These are phyloP conservation scores for Debaryomyces sp. DNA, from an alignment of 1,139 yeast species.

Conservation along the genomic window DNA sequence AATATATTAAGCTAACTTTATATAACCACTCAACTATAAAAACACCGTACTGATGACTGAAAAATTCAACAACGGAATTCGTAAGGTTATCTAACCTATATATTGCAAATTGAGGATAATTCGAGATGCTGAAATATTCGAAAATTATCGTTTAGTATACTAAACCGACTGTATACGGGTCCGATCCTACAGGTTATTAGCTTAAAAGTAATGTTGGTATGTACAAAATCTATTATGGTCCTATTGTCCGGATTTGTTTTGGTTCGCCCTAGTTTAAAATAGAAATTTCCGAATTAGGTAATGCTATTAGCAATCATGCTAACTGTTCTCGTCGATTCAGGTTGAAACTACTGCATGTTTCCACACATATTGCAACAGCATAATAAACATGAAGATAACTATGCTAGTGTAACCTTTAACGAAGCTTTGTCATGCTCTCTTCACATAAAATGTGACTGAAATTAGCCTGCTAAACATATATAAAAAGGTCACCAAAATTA, in stretches of 20 bases:
- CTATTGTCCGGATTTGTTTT: background rate
- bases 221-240: background rate
- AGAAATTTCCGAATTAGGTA: conserved; percentile 7
- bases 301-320: conserved; percentile 2
- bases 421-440: background rate
- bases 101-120: background rate
- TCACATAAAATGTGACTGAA: background rate
- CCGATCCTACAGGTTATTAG: background rate
- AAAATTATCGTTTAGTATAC: background rate
- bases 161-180: background rate
- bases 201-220: background rate
- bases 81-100: background rate
- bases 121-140: conserved; percentile 1
- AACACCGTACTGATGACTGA: background rate
- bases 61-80: background rate
- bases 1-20: background rate
- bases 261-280: background rate
- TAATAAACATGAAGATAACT: background rate
- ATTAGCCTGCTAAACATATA: background rate
- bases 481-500: background rate
- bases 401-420: background rate
- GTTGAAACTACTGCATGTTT: background rate
- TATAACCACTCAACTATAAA: background rate
- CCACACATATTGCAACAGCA: background rate
- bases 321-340: background rate